phyloP scores from a whole-genome alignment of 176 grass and related monocot species.

The Poa pratensis region DNA sequence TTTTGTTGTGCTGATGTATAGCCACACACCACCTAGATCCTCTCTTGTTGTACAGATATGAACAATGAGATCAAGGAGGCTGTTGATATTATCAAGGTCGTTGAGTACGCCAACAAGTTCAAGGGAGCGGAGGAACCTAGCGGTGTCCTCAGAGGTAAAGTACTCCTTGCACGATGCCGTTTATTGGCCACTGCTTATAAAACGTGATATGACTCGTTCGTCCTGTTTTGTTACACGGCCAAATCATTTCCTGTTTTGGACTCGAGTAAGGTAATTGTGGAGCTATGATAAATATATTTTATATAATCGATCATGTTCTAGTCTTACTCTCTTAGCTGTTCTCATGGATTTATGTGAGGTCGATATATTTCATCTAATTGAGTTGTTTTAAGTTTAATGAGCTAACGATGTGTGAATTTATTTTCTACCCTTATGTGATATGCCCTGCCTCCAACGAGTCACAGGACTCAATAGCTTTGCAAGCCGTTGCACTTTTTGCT shows the following conservation, averaged over 20 bases:
- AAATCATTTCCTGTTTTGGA: background rate
- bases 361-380: background rate
- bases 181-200: slow-evolving; percentile 1
- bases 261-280: background rate
- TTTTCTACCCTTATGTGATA: background rate
- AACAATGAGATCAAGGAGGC: slow-evolving; percentile 46
- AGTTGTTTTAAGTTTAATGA: background rate
- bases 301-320: background rate
- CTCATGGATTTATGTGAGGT: background rate
- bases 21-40: background rate
- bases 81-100: slow-evolving; percentile 45
- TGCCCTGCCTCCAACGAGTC: background rate
- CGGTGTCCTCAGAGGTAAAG: slow-evolving; percentile 45
- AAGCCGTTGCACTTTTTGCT: background rate
- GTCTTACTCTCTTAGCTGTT: background rate
- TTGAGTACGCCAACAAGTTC: slow-evolving; percentile 26
- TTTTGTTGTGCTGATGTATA: background rate
- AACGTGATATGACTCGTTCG: background rate
- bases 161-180: background rate
- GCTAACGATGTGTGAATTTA: background rate
- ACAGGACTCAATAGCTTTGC: slow-evolving; percentile 18
- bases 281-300: background rate
- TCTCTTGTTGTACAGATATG: slow-evolving; percentile 39
- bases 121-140: slow-evolving; percentile 30
- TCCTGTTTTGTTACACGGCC: slow-evolving; percentile 10